Evolutionary conservation across 164 flowering plant genomes (phyloP), one percentile per base, ranked within the genome.

Genomic region (Amborella trichopoda): DNA sequence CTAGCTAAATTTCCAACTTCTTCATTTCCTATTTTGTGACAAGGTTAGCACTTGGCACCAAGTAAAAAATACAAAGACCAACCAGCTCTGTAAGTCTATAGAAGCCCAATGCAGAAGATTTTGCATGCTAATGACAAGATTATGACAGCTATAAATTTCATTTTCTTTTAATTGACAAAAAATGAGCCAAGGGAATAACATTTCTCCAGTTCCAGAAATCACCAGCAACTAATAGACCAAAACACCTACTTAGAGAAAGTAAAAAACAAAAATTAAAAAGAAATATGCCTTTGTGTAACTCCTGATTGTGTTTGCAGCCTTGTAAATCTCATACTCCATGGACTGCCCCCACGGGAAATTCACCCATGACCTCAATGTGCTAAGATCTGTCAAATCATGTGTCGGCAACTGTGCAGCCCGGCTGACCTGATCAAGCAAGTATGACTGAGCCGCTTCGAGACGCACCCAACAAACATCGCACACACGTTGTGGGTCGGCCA

Each of bases 321-420:
- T 93, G 58, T 93, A 93, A 45, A 88, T 82, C 67, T 93, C 99
- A 66, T 81, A 69, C 49, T 88, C 96, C 99, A 88, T 80, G 11
- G 96, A 74, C 49, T 88, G 93, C 12, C 86, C 91, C 99, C 96
- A 88, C 21, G 96, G 96, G 48, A 93, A 82, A 49, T 88, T 88
- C 14, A 79, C 62, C 99, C 99, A 93, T 20, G 99, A 93, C 61
- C 99, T 69, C 66, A 93, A 65, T 30, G 99, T 88, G 58, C 95
- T 88, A 30, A 93, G 90, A 62, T 93, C 96, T 55, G 91, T 93
- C 55, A 93, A 55, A 68, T 88, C 99, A 61, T 75, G 84, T 5
- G 94, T 88, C 24, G 96, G 91, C 50, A 80, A 59, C 69, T 84
- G 99, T 23, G 95, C 73, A 53, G 99, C 99, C 46, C 70, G 65